Base-by-base conservation (phyloP, 2,329 filamentous ascomycete species). In the Aureobasidium sp. region DNA sequence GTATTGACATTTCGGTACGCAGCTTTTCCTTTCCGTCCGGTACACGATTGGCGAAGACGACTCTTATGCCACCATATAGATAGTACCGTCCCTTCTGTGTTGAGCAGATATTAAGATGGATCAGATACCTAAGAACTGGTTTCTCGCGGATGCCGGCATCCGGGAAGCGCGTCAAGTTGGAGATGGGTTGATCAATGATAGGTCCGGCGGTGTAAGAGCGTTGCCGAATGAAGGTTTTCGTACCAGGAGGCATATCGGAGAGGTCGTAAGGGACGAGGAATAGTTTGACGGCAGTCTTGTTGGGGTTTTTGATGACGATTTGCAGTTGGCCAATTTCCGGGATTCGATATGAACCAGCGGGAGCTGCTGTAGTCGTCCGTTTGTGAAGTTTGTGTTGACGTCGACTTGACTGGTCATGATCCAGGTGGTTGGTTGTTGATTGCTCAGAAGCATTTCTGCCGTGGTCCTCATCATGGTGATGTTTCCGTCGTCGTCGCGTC, bases 291-390 rank as follows among this genome's bases (percentile, higher is more conserved):
- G 94, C 94, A 3, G 94, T 97, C 72, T 97, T 97, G 77, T 97
- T 96, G 17, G 92, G 93, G 69, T 97, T 99, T 73, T 97, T 97
- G 73, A 99, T 90, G 65, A 99, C 88, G 66, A 99, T 96, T 70
- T 99, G 94, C 15, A 99, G 80, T 74, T 97, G 94, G 0, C 94
- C 94, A 73, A 92, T 89, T 70, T 94, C 87, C 0, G 94, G 94
- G 59, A 99, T 96, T 47, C 94, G 87, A 73, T 97, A 99, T 70
- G 89, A 90, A 39, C 94, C 93, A 8, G 92, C 91, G 0, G 90
- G 89, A 5, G 44, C 24, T 10, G 44, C 15, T 24, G 44, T 50
- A 10, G 1, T 0, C 92, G 90, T 12, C 0, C 41, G 3, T 17
- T 26, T 47, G 2, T 29, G 27, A 0, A 59, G 20, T 10, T 48